Evolutionary conservation across 805 yeast species (phyloP).

Genomic region (Kuraishia floccosa): DNA sequence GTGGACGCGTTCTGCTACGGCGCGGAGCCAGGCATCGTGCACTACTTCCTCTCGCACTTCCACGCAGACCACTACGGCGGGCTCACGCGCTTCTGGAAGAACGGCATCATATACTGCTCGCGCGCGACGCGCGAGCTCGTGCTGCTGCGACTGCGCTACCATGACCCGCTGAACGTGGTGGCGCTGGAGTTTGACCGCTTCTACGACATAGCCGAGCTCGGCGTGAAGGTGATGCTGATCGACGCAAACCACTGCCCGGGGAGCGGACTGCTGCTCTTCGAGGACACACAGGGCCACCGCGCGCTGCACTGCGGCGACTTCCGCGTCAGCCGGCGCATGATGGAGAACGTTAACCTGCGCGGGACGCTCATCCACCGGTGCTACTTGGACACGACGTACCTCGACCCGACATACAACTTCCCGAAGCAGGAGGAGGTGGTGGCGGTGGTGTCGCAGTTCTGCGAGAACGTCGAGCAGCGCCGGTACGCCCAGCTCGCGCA

Average conservation of each 20-base stretch:
- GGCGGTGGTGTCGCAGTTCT: constrained; percentile 42
- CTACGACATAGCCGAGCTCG: constrained; percentile 25
- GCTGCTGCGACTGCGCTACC: constrained; percentile 40
- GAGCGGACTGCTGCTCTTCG: constrained; percentile 70
- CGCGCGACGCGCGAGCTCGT: constrained; percentile 54
- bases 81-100: constrained; percentile 62
- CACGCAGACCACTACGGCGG: constrained; percentile 96
- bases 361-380: constrained; percentile 37
- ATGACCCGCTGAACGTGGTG: constrained; percentile 27
- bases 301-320: constrained; percentile 91
- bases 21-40: constrained; percentile 29
- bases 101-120: constrained; percentile 65
- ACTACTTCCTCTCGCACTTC: constrained; percentile 69
- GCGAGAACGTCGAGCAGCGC: constrained; percentile 23
- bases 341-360: constrained; percentile 22
- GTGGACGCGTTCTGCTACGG: constrained; percentile 60
- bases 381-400: constrained; percentile 86
- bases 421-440: constrained; percentile 71
- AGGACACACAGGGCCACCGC: constrained; percentile 19
- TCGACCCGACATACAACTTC: constrained; percentile 62
- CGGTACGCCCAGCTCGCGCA: constrained; percentile 12
- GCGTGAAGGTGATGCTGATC: constrained; percentile 43
- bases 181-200: constrained; percentile 29
- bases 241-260: constrained; percentile 99
- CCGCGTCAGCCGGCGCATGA: constrained; percentile 48